Evolutionary conservation across 176 grass and related monocot genomes (phyloP), one percentile per base, ranked within the genome.

Genomic region (Oryza rufipogon): DNA sequence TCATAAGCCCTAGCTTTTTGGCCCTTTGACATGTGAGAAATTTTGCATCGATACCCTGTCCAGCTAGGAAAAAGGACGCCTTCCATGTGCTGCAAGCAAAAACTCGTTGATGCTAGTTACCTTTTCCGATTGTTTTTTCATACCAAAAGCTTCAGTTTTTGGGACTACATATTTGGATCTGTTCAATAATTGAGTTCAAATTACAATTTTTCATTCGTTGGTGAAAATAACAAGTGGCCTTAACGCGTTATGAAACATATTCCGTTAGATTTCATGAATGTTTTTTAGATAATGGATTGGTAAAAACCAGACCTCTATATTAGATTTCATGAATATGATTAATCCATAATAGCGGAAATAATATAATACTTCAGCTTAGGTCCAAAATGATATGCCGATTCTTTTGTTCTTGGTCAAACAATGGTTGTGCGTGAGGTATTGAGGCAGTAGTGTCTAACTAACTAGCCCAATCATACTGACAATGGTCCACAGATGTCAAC

Each of bases 51-150:
- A 66, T 81, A 22, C 83, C 13, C 72, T 90, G 25, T 56, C 78
- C 78, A 78, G 61, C 83, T 81, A 48, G 73, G 83, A 77, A 44
- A 36, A 90, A 78, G 58, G 13, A n/a, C 71, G 26, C 12, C 45
- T 77, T 77, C 73, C 88, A 86, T 90, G 78, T 73, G 73, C 66
- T 58, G 32, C 11, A 85, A 77, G 54, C 77, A 64, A 58, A 82
- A 73, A 23, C 10, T 7, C 19, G 78, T 58, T 20, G 25, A 79
- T 25, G 54, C 68, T 67, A 30, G 44, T 84, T 67, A 68, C 26
- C 5, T 25, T 17, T 72, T 28, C 26, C 51, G 5, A 58, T 58
- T 83, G n/a, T 65, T 28, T 42, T 71, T 79, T 74, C 68, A 68
- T 9, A 88, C 16, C 64, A 32, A 16, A 52, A 80, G 4, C 42